Conservation (phyloP, 1,284 basidiomycete genomes). For the Fomitiporia mediterranea region DNA sequence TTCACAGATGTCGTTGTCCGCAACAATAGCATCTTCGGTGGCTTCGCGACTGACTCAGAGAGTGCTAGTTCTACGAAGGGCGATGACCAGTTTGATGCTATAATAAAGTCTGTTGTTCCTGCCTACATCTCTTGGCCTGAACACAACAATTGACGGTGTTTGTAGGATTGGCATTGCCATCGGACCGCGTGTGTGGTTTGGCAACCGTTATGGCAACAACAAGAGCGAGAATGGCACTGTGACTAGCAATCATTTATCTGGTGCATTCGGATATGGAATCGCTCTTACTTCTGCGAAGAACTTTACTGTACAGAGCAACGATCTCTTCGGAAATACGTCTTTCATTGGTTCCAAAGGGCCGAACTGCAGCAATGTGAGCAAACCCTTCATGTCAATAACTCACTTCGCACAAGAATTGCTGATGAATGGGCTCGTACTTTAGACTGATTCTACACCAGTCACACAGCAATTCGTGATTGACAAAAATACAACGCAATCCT, state of each 20-base stretch:
- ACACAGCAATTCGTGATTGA: constrained; percentile 60
- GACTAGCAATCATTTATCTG: constrained; percentile 60
- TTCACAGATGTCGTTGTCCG: constrained; percentile 65
- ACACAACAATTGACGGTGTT: constrained; percentile 18
- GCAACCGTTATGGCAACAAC: constrained; percentile 53
- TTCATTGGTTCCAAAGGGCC: constrained; percentile 71
- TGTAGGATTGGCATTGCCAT: constrained; percentile 67
- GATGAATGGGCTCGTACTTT: neutral
- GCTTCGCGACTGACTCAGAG: constrained; percentile 50
- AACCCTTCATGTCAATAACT: neutral
- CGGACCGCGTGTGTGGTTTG: constrained; percentile 78
- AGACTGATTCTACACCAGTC: constrained; percentile 42
- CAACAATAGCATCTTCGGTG: constrained; percentile 68
- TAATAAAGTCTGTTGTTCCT: constrained; percentile 55
- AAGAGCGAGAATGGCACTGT: constrained; percentile 59
- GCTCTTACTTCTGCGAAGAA: constrained; percentile 60
- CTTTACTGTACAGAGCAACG: constrained; percentile 65
- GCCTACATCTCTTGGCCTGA: constrained; percentile 9
- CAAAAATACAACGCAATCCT: constrained; percentile 36
- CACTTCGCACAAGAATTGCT: neutral
- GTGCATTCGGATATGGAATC: constrained; percentile 69
- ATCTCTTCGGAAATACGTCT: constrained; percentile 64
- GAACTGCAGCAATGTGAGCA: constrained; percentile 53
- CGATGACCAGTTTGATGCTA: constrained; percentile 51
- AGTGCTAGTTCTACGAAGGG: constrained; percentile 42